Percentiles rank a stretch among this genome's conserved stretches.
Evolutionary conservation across 257 asterid genomes (phyloP).

Genomic region (Rehmannia glutinosa): DNA sequence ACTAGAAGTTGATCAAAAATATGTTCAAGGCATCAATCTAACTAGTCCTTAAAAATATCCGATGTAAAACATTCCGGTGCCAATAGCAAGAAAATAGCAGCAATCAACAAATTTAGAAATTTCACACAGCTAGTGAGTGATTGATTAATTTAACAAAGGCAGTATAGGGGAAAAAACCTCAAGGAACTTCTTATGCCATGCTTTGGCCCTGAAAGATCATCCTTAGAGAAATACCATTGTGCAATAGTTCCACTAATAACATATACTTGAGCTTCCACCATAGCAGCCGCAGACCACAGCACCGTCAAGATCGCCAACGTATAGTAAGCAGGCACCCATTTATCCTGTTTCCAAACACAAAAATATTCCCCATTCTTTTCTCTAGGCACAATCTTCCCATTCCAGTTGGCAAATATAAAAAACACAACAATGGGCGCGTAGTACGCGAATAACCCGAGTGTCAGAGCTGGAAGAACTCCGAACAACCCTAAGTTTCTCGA

Average conservation of each 20-base stretch:
- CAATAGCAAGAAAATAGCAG: background rate
- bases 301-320: conserved; percentile 79
- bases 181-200: conserved; percentile 71
- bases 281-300: conserved; percentile 87
- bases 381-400: conserved; percentile 70
- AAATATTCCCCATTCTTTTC: conserved; percentile 51
- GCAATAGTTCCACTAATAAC: conserved; percentile 88
- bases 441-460: conserved; percentile 51
- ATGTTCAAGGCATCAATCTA: background rate
- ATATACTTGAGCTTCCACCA: conserved; percentile 94
- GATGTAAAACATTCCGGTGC: background rate
- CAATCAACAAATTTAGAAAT: background rate
- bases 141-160: background rate
- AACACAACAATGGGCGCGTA: conserved; percentile 77
- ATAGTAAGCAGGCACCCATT: conserved; percentile 95
- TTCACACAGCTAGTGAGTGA: background rate
- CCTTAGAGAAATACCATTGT: conserved; percentile 93
- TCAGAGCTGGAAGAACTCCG: conserved; percentile 70
- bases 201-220: conserved; percentile 59
- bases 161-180: conserved; percentile 50
- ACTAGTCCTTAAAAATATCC: no score
- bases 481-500: conserved; percentile 68
- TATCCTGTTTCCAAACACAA: conserved; percentile 88
- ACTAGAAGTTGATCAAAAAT: background rate
- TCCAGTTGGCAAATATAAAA: conserved; percentile 66